Base-by-base conservation (phyloP, 129 eudicot species). In the Dittrichia graveolens region DNA sequence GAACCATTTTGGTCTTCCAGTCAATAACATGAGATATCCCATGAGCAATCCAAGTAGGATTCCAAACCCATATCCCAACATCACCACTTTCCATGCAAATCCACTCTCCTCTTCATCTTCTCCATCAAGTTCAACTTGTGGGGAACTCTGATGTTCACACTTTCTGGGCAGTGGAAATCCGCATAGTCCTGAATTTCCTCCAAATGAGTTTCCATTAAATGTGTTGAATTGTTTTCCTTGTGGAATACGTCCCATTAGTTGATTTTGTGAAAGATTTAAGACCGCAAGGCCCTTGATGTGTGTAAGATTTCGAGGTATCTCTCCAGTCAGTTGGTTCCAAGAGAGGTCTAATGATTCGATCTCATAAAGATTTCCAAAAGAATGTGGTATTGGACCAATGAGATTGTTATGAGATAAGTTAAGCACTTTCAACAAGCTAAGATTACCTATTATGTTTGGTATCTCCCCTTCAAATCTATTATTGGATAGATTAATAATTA, bases 331-430 rank as follows among this genome's bases (percentile, higher is more conserved):
- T 55, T 73, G 67, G 67, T 84, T 84, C 49, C 67, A 76, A 44
- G 78, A 67, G 0, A 76, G 69, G 61, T 84, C 88, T 48, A 80
- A 73, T 5, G 82, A 72, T 58, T 84, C 88, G 18, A 84, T 77
- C 0, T 43, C 69, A 9, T 54, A 41, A 1, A 84, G 69, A 31
- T 72, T 68, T 9, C 75, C 85, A 2, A 80, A 44, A n/a, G 66
- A 4, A 10, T 52, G 2, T 14, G 88, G 88, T 45, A 80, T 84
- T 7, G 8, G 72, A 35, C 88, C 85, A 5, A 7, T 47, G 0
- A 80, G 72, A 3, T 11, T 61, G 47, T 84, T 84, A 38, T 77
- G 72, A 5, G 88, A 76, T 10, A 84, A 67, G 65, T 84, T 67
- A 3, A 80, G 72, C 5, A 14, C 71, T 47, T 6, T 58, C 16